Evolutionary conservation across 257 asterid species (phyloP), one percentile per base, ranked within the genome.

Genomic region (Schizonepeta tenuifolia): DNA sequence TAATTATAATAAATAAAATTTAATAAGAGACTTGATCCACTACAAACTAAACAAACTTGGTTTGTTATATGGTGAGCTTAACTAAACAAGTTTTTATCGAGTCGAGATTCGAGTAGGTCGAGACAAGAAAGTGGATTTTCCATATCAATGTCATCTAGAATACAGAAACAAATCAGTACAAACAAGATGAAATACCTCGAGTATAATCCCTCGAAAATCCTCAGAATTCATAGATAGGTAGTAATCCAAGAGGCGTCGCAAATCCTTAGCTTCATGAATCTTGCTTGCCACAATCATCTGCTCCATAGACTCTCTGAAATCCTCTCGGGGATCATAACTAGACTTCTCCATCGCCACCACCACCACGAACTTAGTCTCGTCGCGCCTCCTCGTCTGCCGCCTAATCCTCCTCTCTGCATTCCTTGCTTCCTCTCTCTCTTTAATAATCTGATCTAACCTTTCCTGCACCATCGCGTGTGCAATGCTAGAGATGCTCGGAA

Each of bases 391-490:
- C 47, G 60, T 50, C 56, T 12, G 68, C 20, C 74, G 64, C 47
- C 84, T 72, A 20, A 26, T 9, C 6, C 41, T 53, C 65, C 67
- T 72, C 35, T 67, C 72, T 17, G 64, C 71, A 11, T 54, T 54
- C 44, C 77, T 70, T 1, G 75, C 81, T 49, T 81, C 88, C 73
- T 74, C 79, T 35, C 88, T 82, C 38, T 80, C 95, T 53, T 80
- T 84, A 41, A 92, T 92, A 88, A 92, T 86, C 77, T 77, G 88
- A 57, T 88, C 96, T 60, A 92, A 65, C 86, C 87, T 85, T 63
- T 92, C 96, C 65, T 92, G 98, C 53, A 92, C 96, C 95, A 90
- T 86, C 26, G 98, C 96, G 49, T 92, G 96, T 18, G 96, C 84
- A 10, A 92, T 77, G 83, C 95, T 88, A 11, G 97, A 92, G 38